phyloP scores from a whole-genome alignment of 2,329 filamentous ascomycete species.

The Fusarium tjaetaba region DNA sequence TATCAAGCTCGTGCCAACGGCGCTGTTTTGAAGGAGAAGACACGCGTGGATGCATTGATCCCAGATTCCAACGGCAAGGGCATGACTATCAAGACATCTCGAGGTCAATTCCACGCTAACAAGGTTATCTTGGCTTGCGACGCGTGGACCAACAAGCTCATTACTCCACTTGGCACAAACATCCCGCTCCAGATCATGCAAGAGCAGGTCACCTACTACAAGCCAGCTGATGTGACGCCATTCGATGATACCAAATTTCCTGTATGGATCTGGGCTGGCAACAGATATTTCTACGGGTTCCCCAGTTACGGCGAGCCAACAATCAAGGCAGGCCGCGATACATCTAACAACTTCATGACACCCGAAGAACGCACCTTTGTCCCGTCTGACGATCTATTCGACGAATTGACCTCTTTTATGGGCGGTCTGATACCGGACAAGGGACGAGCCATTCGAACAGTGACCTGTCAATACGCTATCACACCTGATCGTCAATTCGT shows the following conservation, averaged over 20 bases:
- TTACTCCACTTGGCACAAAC: constrained; percentile 11
- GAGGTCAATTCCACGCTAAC: constrained; percentile 8
- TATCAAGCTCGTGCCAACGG: constrained; percentile 18
- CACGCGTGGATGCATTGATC: neutral
- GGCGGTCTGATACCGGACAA: constrained; percentile 11
- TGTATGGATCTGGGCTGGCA: constrained; percentile 33
- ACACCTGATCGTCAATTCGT: constrained; percentile 40
- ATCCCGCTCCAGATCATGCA: constrained; percentile 36
- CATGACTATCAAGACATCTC: constrained; percentile 13
- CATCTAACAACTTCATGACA: constrained; percentile 22
- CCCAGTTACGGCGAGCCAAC: constrained; percentile 30
- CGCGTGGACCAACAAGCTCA: constrained; percentile 33
- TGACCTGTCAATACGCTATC: constrained; percentile 42
- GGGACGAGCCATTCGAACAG: constrained; percentile 29
- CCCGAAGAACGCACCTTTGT: constrained; percentile 29
- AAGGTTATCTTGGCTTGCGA: constrained; percentile 28
- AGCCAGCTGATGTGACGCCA: neutral
- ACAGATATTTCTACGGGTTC: constrained; percentile 18
- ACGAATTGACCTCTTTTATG: constrained; percentile 17
- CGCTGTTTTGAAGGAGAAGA: constrained; percentile 22
- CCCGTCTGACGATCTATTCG: neutral
- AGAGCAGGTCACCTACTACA: constrained; percentile 37
- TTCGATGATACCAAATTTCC: constrained; percentile 24
- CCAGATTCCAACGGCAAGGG: neutral
- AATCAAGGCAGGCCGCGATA: constrained; percentile 32